Conservation (phyloP, 352 stramenopile genomes). For the Pythium pectinolyticum region DNA sequence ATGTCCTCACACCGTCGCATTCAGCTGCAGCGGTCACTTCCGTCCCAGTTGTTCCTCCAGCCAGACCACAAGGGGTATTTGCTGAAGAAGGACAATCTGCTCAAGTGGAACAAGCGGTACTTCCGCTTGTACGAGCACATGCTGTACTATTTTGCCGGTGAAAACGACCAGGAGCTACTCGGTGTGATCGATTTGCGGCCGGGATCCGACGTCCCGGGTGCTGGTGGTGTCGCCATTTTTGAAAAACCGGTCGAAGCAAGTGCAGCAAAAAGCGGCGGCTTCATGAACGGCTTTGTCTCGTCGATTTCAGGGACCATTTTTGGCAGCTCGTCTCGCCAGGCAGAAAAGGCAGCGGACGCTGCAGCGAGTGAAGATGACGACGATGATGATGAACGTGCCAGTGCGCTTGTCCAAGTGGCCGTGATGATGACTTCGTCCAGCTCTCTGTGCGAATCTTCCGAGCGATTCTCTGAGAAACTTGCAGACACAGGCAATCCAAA, state of each 20-base stretch:
- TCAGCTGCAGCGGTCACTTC: slow-evolving; percentile 79
- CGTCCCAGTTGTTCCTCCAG: slow-evolving; percentile 76
- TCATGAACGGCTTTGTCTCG: slow-evolving; percentile 82
- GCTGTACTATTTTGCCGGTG: slow-evolving; percentile 88
- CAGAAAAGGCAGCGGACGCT: slow-evolving; percentile 39
- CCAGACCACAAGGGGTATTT: slow-evolving; percentile 80
- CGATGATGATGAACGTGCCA: slow-evolving; percentile 50
- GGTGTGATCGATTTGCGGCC: slow-evolving; percentile 80
- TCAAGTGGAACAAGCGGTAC: slow-evolving; percentile 90
- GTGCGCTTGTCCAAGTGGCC: slow-evolving; percentile 61
- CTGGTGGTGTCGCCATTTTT: slow-evolving; percentile 81
- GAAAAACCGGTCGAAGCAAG: slow-evolving; percentile 63
- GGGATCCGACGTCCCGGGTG: slow-evolving; percentile 64
- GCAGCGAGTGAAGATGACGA: slow-evolving; percentile 48
- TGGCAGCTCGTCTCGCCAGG: slow-evolving; percentile 51
- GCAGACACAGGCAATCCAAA: slow-evolving; percentile 33
- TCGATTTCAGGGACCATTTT: slow-evolving; percentile 82
- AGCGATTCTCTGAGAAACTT: slow-evolving; percentile 53
- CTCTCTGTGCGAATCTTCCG: slow-evolving; percentile 57
- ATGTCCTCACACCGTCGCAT: slow-evolving; percentile 79
- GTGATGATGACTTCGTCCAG: slow-evolving; percentile 75
- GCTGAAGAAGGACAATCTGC: slow-evolving; percentile 86
- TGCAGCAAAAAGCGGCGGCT: slow-evolving; percentile 45
- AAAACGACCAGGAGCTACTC: slow-evolving; percentile 80
- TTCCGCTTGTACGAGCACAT: slow-evolving; percentile 88